Conservation (phyloP, 164 flowering plant species). For the Echeveria elegans region DNA sequence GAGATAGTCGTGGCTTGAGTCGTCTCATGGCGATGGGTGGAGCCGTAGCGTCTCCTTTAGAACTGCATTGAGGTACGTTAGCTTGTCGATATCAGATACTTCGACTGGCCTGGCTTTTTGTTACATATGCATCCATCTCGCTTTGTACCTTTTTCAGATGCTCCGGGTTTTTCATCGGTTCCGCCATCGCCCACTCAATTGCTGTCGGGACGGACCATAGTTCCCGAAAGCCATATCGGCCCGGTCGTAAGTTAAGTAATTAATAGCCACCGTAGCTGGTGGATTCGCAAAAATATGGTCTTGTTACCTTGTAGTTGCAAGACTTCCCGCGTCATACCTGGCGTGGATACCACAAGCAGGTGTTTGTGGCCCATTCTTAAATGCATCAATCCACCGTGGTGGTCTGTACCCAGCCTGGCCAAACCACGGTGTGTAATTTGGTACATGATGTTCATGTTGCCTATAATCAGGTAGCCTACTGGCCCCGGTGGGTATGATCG, state of each 20-base stretch:
- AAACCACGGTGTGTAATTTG: conserved; percentile 23
- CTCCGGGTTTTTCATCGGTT: conserved; percentile 23
- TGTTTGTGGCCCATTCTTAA: conserved; percentile 14
- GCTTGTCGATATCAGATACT: conserved; percentile 21
- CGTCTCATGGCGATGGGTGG: conserved; percentile 26
- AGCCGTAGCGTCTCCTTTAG: conserved; percentile 27
- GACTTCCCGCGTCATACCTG: conserved; percentile 18
- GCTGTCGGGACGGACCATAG: conserved; percentile 28
- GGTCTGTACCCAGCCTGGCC: conserved; percentile 12
- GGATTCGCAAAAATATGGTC: conserved; percentile 22
- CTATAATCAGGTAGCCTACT: conserved; percentile 17
- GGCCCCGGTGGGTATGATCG: conserved; percentile 23
- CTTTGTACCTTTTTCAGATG: conserved; percentile 23
- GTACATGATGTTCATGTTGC: conserved; percentile 21
- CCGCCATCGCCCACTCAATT: conserved; percentile 34
- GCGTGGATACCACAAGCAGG: conserved; percentile 17
- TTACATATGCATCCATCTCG: conserved; percentile 20
- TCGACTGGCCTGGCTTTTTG: conserved; percentile 13
- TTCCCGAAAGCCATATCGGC: conserved; percentile 28
- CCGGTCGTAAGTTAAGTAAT: conserved; percentile 19
- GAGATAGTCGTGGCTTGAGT: conserved; percentile 8
- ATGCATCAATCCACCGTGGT: conserved; percentile 22
- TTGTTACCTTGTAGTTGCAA: conserved; percentile 20
- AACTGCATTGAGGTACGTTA: conserved; percentile 17
- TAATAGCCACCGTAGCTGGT: conserved; percentile 16